Evolutionary conservation across 345 rosid species (phyloP).

Genomic region (Gossypium ekmanianum): DNA sequence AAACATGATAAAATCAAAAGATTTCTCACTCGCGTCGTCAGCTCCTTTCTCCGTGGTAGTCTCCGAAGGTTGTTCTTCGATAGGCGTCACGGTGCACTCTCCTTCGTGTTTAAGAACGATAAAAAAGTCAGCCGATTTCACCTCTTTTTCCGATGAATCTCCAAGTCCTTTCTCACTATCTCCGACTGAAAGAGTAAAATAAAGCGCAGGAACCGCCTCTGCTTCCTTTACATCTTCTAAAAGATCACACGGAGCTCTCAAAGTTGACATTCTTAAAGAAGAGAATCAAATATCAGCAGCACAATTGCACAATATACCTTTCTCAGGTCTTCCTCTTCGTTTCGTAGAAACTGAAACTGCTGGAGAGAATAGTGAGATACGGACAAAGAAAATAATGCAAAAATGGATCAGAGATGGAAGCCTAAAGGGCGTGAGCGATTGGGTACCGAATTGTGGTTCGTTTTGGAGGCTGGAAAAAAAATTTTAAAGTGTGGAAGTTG

Average conservation of each 20-base stretch:
- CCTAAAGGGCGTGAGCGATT: neutral
- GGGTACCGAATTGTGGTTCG: neutral
- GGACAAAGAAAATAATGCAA: no score
- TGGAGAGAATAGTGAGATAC: neutral
- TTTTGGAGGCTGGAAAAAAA: neutral
- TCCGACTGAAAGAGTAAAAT: neutral
- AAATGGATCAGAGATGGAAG: neutral
- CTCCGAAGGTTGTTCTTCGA: neutral
- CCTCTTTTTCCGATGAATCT: neutral
- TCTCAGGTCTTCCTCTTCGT: neutral
- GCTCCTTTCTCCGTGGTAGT: neutral
- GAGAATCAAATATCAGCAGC: neutral
- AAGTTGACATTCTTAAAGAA: neutral
- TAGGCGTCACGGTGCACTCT: neutral
- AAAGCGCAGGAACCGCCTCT: neutral
- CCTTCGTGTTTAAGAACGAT: neutral
- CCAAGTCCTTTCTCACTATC: neutral
- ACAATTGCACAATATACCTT: neutral
- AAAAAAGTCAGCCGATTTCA: neutral
- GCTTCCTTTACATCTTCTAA: neutral
- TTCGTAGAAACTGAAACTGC: neutral
- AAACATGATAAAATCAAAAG: neutral
- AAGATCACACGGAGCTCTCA: neutral
- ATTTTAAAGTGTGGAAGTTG: neutral
- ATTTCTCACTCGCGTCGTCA: neutral